Conservation (phyloP, 2,329 filamentous ascomycete species). For the Pseudonectria foliicola region DNA sequence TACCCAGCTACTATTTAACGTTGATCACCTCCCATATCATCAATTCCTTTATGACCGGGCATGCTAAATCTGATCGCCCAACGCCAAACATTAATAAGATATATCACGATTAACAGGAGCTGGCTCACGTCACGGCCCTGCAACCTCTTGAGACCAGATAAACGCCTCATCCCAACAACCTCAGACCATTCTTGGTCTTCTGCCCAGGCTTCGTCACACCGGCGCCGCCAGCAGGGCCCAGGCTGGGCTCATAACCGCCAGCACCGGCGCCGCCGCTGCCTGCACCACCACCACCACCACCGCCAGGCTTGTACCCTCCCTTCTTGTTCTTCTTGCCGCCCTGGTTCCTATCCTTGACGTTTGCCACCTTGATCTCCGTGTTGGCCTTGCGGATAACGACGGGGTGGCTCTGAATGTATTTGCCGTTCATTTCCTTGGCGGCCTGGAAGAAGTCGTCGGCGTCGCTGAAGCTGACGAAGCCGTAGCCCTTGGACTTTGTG, state of each 20-base stretch:
- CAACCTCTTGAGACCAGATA: too few relatives aligned
- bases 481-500: constrained; percentile 92
- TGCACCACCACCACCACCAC: constrained; percentile 19
- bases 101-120: not conserved
- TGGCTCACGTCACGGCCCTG: not conserved
- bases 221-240: constrained; percentile 42
- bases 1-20: not conserved
- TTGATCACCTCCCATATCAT: too few relatives aligned
- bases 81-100: constrained; percentile 15
- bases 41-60: not conserved
- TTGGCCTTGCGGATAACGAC: constrained; percentile 81
- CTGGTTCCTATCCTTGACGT: constrained; percentile 53
- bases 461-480: constrained; percentile 92
- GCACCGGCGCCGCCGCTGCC: constrained; percentile 21
- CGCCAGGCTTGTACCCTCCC: constrained; percentile 29
- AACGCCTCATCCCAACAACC: constrained; percentile 44
- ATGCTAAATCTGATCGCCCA: constrained; percentile 6
- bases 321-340: constrained; percentile 31
- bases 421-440: constrained; percentile 96
- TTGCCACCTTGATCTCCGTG: constrained; percentile 78
- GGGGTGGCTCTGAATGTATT: constrained; percentile 97
- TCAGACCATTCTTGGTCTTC: constrained; percentile 61
- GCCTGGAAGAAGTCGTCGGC: constrained; percentile 95
- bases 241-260: constrained; percentile 40
- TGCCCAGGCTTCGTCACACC: constrained; percentile 56